A percentile compares a stretch with the other conserved stretches of the same genome.
These are phyloP conservation scores for Phlebopus sp. DNA, from an alignment of 1,284 basidiomycete species.

Conservation along the genomic window DNA sequence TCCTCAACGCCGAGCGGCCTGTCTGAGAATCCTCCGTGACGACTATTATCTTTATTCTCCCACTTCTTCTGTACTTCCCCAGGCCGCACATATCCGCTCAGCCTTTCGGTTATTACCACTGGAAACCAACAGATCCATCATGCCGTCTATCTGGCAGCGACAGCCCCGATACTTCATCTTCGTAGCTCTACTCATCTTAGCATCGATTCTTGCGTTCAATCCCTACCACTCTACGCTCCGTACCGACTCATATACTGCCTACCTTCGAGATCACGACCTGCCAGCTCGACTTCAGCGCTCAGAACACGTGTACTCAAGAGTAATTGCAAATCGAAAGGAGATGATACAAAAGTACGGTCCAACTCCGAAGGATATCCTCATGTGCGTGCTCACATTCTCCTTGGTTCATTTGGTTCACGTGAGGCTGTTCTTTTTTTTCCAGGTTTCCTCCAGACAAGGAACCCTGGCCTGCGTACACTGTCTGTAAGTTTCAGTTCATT, in stretches of 20 bases:
- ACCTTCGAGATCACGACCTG: conserved; percentile 35
- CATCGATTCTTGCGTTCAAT: conserved; percentile 45
- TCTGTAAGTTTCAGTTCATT: conserved; percentile 44
- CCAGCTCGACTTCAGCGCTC: conserved; percentile 43
- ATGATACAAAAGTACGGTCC: conserved; percentile 56
- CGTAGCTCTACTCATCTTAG: conserved; percentile 38
- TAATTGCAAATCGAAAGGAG: conserved; percentile 41
- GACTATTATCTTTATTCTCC: conserved; percentile 13
- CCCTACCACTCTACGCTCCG: conserved; percentile 28
- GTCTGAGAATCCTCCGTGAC: conserved; percentile 12
- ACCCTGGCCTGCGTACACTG: conserved; percentile 66
- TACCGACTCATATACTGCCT: conserved; percentile 22
- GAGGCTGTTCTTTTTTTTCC: conserved; percentile 1
- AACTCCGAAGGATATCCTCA: conserved; percentile 42
- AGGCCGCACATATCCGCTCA: conserved; percentile 7
- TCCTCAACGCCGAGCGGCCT: conserved; percentile 1
- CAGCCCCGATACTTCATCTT: conserved; percentile 48
- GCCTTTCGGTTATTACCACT: conserved; percentile 7
- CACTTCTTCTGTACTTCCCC: conserved; percentile 7
- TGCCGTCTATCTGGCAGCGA: conserved; percentile 40
- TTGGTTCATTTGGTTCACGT: not conserved
- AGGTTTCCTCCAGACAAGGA: conserved; percentile 60
- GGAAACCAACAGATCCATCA: conserved; percentile 11
- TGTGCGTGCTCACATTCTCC: conserved; percentile 35
- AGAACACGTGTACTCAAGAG: conserved; percentile 47